Evolutionary conservation across 306 rosid genomes (phyloP).

Genomic region (Nissolia schottii): DNA sequence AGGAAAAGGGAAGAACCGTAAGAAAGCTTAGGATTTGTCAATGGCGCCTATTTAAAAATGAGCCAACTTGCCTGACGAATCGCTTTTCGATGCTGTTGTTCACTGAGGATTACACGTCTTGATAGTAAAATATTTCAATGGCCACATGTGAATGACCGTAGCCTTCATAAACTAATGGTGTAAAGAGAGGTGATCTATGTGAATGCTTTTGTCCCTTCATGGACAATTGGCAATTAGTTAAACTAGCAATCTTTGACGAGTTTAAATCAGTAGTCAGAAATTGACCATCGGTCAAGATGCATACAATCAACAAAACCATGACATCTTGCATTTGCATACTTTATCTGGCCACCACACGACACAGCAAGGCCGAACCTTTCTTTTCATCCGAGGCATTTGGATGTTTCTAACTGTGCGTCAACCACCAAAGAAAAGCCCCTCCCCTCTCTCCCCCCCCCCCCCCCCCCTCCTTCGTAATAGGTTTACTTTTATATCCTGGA

Average conservation of each 20-base stretch:
- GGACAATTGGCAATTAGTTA: neutral
- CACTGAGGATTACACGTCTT: neutral
- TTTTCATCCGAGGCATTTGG: too few species aligned
- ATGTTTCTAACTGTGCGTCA: too few species aligned
- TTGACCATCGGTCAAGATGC: neutral
- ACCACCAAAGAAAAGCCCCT: too few species aligned
- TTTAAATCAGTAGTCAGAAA: neutral
- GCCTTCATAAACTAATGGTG: neutral
- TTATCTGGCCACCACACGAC: too few species aligned
- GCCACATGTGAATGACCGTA: slow-evolving; percentile 3
- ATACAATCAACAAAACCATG: neutral
- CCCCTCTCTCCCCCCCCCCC: too few species aligned
- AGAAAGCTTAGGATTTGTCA: neutral
- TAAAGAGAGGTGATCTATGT: neutral
- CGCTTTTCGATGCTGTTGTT: neutral
- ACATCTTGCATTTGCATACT: too few species aligned
- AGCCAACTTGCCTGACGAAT: neutral
- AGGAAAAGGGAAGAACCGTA: slow-evolving; percentile 22
- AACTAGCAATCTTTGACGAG: neutral
- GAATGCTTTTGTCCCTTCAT: neutral
- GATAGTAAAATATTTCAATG: neutral
- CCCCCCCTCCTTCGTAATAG: neutral
- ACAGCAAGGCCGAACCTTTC: too few species aligned
- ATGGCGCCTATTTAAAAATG: neutral
- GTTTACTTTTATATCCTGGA: neutral